Conservation (phyloP, 306 rosid species). For the Glycine latifolia region DNA sequence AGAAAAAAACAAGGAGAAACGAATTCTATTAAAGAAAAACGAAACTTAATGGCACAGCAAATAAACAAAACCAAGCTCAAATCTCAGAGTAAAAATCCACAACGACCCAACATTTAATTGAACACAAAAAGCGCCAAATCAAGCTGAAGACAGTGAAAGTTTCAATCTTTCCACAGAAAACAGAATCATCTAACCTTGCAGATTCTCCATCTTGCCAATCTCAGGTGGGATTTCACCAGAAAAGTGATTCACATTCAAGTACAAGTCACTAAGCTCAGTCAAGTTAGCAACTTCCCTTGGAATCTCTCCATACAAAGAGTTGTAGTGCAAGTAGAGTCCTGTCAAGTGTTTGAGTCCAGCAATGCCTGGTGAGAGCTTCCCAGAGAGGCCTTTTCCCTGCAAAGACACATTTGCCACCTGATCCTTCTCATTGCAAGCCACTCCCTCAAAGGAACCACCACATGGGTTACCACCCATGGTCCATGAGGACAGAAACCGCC, state of each 20-base stretch:
- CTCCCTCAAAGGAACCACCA: constrained; percentile 66
- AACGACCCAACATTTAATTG: constrained; percentile 17
- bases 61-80: constrained; percentile 45
- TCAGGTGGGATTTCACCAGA: constrained; percentile 74
- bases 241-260: constrained; percentile 77
- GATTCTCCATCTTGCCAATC: constrained; percentile 68
- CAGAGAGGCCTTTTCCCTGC: constrained; percentile 86
- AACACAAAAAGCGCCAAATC: constrained; percentile 2
- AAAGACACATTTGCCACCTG: constrained; percentile 77
- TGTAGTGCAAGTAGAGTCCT: constrained; percentile 85
- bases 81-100: constrained; percentile 37
- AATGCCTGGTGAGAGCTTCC: constrained; percentile 73
- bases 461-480: constrained; percentile 63
- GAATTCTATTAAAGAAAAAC: constrained; percentile 27
- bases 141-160: constrained; percentile 36
- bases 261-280: constrained; percentile 73
- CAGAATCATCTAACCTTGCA: constrained; percentile 62
- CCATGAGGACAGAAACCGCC: constrained; percentile 73
- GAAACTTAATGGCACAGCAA: constrained; percentile 12
- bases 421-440: constrained; percentile 77
- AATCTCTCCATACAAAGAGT: constrained; percentile 71
- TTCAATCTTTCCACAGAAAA: constrained; percentile 32
- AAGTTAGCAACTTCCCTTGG: constrained; percentile 71
- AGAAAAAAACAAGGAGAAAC: background rate
- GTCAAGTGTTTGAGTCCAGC: constrained; percentile 73